A percentile compares a stretch with the other conserved stretches of the same genome.
These are phyloP conservation scores for Ophiostoma novo-ulmi DNA, from an alignment of 2,329 filamentous ascomycete genomes.

Conservation along the genomic window DNA sequence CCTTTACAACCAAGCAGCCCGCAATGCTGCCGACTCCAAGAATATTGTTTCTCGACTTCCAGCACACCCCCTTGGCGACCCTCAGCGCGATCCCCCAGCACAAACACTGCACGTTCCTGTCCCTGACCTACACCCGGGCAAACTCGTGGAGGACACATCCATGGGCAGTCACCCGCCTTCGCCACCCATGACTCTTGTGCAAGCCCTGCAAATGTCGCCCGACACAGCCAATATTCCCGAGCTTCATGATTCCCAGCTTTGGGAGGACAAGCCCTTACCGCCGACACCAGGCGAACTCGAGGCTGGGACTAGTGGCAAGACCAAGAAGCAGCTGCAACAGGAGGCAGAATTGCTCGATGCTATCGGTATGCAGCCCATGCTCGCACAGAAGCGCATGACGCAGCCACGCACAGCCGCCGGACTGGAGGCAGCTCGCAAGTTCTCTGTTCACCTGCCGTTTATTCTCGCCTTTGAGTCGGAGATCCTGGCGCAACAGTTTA, in stretches of 20 bases:
- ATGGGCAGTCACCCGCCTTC: constrained; percentile 36
- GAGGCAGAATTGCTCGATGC: constrained; percentile 32
- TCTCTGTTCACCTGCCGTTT: constrained; percentile 66
- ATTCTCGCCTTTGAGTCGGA: constrained; percentile 76
- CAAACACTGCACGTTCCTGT: constrained; percentile 16
- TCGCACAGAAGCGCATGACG: not conserved
- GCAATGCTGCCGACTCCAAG: not conserved
- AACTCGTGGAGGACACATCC: constrained; percentile 23
- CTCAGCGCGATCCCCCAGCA: not conserved
- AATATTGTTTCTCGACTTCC: not conserved
- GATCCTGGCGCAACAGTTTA: constrained; percentile 74
- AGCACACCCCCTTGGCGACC: not conserved
- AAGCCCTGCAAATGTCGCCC: constrained; percentile 44
- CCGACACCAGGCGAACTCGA: constrained; percentile 39
- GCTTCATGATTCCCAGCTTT: constrained; percentile 40
- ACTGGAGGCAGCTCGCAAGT: constrained; percentile 32
- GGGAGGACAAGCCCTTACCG: constrained; percentile 43
- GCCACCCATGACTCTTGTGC: constrained; percentile 45
- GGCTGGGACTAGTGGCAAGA: not conserved
- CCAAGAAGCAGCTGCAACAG: constrained; percentile 6
- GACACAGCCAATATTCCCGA: constrained; percentile 37
- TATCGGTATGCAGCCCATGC: constrained; percentile 27
- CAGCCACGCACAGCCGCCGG: constrained; percentile 5
- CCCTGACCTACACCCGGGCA: constrained; percentile 22
- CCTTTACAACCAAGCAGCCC: constrained; percentile 22